Base-by-base conservation (phyloP, 371 early-diverging fungal species). In the Lichtheimia ornata region DNA sequence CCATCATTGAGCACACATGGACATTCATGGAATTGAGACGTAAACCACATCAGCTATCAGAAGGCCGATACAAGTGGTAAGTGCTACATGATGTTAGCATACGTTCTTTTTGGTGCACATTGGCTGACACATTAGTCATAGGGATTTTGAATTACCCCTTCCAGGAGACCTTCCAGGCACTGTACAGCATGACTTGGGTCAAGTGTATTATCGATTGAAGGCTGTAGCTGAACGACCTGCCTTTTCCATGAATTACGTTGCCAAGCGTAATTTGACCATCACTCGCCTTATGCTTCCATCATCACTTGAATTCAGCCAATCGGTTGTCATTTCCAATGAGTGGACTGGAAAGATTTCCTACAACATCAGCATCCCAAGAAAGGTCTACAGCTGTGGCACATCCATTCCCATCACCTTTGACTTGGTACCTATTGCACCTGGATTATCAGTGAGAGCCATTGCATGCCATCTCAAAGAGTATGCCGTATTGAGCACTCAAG, bases 81-180 rank as follows among this genome's bases (percentile, higher is more conserved):
- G 58, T 53, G 17, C 27, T 35, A 35, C 11, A 35, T 11, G 22
- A 13, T 5, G 9, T 45, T 4, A 18, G 7, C 5, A 4, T 17
- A 47, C 11, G 3, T 7, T 7, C 6, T 13, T 1, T 47, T 13
- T 47, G 47, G 7, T 47, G 22, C 47, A 18, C 18, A 47, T 22
- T 18, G 47, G 47, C 7, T n/a, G 47, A 22, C 17, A 47, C 2
- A 47, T 22, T 18, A 43, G 5, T 28, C 43, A 22, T 44, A 79
- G 80, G 75, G 76, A 77, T 56, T 83, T 83, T 67, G 81, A 81
- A 62, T 54, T 81, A 11, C 75, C 78, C 14, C 55, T 83, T 20
- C 79, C 81, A 20, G 84, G 84, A 22, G 71, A 81, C 69, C 55
- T 77, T 22, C 81, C 84, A 3, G 77, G 74, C 47, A 70, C 71